phyloP scores from a whole-genome alignment of 1,139 yeast species.

The Pichia sp. region DNA sequence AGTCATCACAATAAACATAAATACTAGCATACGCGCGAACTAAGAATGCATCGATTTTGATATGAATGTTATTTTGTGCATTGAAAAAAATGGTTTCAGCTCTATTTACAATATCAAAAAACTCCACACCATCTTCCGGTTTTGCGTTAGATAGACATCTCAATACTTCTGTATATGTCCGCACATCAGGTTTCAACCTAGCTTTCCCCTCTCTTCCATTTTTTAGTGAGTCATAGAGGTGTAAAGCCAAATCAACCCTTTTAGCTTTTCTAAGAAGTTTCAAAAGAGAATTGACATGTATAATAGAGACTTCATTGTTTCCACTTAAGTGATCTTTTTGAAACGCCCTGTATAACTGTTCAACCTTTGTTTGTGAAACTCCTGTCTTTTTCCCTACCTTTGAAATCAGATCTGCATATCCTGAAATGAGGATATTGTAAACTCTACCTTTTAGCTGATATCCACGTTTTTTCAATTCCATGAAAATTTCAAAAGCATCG shows the following conservation, averaged over 20 bases:
- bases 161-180: constrained; percentile 31
- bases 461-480: constrained; percentile 55
- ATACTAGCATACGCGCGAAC: constrained; percentile 21
- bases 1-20: constrained; percentile 23
- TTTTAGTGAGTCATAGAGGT: constrained; percentile 23
- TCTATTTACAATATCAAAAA: constrained; percentile 14
- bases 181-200: constrained; percentile 25
- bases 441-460: constrained; percentile 48
- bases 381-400: constrained; percentile 10
- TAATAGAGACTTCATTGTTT: constrained; percentile 16
- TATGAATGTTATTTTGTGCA: constrained; percentile 16
- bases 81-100: constrained; percentile 20
- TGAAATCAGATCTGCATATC: constrained; percentile 37
- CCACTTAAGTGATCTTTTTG: constrained; percentile 16
- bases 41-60: constrained; percentile 19
- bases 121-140: constrained; percentile 7
- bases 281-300: constrained; percentile 31
- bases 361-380: constrained; percentile 24
- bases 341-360: constrained; percentile 22
- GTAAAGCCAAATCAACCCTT: constrained; percentile 27
- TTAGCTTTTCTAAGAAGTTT: constrained; percentile 29
- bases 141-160: constrained; percentile 23
- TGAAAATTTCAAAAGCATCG: constrained; percentile 43
- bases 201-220: constrained; percentile 12
- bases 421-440: constrained; percentile 49